A percentile compares a stretch with the other conserved stretches of the same genome.
These are phyloP conservation scores for Aspergillus viridinutans DNA, from an alignment of 2,329 filamentous ascomycete species.

Conservation along the genomic window DNA sequence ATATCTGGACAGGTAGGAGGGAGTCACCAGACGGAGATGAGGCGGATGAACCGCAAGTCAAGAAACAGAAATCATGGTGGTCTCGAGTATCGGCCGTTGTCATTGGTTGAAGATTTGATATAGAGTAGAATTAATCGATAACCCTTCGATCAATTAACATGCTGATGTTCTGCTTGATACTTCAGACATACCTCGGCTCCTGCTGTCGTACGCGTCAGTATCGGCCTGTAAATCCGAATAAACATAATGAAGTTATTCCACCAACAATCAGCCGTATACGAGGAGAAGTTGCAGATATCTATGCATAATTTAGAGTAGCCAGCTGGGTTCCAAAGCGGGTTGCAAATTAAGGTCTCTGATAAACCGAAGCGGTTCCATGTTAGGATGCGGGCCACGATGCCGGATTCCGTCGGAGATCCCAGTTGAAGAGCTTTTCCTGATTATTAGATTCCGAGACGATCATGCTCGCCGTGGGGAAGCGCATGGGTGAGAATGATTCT, in stretches of 20 bases:
- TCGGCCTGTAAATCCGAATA: neutral
- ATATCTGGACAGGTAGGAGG: constrained; percentile 37
- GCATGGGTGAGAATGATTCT: neutral
- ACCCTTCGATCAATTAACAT: neutral
- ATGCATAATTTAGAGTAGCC: neutral
- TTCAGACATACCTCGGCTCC: neutral
- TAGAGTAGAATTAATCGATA: constrained; percentile 10
- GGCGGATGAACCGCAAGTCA: constrained; percentile 7
- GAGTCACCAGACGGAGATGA: constrained; percentile 11
- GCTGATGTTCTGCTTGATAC: neutral
- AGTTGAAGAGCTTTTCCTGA: neutral
- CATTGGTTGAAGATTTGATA: constrained; percentile 17
- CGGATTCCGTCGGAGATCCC: constrained; percentile 24
- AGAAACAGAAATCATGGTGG: constrained; percentile 13
- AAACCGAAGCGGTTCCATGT: constrained; percentile 21
- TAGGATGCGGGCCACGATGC: constrained; percentile 22
- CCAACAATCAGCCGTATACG: neutral
- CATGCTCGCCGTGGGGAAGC: neutral
- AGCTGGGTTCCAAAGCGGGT: neutral
- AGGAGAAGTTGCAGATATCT: neutral
- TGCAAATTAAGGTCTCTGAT: constrained; percentile 14
- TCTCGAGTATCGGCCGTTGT: constrained; percentile 17
- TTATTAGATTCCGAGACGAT: neutral
- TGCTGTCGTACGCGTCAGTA: neutral
- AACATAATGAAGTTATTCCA: neutral